These are phyloP conservation scores for Marasmius tenuissimus DNA, from an alignment of 1,284 basidiomycete species.

Conservation along the genomic window DNA sequence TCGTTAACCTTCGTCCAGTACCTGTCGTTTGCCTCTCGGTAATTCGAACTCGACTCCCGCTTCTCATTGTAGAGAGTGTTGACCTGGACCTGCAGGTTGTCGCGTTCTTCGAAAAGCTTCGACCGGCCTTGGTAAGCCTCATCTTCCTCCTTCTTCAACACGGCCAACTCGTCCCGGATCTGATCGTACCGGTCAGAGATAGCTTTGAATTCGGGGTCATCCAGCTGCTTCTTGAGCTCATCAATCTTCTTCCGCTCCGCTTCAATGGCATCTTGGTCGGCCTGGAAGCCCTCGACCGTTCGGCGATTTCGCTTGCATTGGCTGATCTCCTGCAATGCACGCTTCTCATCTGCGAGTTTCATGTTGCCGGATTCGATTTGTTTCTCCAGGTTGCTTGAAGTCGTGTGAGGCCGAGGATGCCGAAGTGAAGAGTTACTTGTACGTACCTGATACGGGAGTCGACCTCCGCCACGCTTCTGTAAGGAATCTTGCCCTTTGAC, in stretches of 20 bases:
- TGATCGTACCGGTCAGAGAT: conserved; percentile 80
- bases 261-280: conserved; percentile 81
- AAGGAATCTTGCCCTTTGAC: conserved; percentile 79
- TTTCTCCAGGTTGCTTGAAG: conserved; percentile 73
- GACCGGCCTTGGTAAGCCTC: conserved; percentile 81
- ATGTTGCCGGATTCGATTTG: conserved; percentile 91
- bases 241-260: conserved; percentile 76
- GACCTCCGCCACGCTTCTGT: conserved; percentile 86
- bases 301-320: conserved; percentile 70
- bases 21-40: conserved; percentile 80
- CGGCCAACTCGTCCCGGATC: conserved; percentile 87
- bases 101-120: conserved; percentile 90
- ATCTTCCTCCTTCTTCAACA: conserved; percentile 84
- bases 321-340: conserved; percentile 88
- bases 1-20: conserved; percentile 83
- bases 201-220: conserved; percentile 90
- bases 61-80: conserved; percentile 79
- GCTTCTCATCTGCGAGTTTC: conserved; percentile 96
- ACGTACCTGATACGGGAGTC: conserved; percentile 84
- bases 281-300: conserved; percentile 77
- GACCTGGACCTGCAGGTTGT: conserved; percentile 67
- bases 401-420: neutral
- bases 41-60: conserved; percentile 70
- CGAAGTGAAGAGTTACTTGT: too few species aligned
- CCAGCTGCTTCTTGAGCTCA: conserved; percentile 82